phyloP scores from a whole-genome alignment of 179 eudicot genomes.

The Drosera spatulata region DNA sequence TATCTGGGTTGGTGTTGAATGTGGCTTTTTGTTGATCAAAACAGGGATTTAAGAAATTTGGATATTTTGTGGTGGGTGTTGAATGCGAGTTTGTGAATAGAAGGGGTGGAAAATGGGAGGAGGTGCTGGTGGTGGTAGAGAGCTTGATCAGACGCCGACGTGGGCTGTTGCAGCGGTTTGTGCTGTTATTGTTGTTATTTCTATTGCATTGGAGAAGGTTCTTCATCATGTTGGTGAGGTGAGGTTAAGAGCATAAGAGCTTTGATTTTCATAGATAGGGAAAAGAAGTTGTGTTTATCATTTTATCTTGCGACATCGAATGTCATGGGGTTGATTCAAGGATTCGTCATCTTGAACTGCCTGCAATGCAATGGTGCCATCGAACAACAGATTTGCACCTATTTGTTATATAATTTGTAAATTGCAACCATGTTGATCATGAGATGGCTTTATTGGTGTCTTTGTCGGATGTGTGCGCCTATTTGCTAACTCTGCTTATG shows the following conservation, averaged over 20 bases:
- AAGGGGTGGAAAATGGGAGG: constrained; percentile 42
- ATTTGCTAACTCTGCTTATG: too few relatives aligned
- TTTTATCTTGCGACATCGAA: background rate
- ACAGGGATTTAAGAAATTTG: background rate
- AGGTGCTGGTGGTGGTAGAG: constrained; percentile 17
- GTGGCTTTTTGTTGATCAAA: background rate
- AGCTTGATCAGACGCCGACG: constrained; percentile 71
- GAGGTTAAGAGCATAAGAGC: background rate
- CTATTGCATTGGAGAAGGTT: constrained; percentile 51
- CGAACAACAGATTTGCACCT: too few relatives aligned
- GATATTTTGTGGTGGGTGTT: background rate
- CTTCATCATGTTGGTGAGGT: constrained; percentile 53
- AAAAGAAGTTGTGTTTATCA: background rate
- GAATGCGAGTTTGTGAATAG: constrained; percentile 1
- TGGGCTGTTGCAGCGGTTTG: constrained; percentile 83
- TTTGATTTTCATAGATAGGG: background rate
- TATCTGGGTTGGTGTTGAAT: too few relatives aligned
- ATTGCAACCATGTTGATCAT: too few relatives aligned
- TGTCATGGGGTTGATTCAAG: background rate
- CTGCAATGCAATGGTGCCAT: too few relatives aligned
- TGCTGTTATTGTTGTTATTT: constrained; percentile 51
- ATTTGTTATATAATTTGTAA: too few relatives aligned
- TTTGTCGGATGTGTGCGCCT: too few relatives aligned
- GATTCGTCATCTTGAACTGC: background rate
- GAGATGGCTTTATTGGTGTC: too few relatives aligned